Evolutionary conservation across 2,329 filamentous ascomycete genomes (phyloP), one percentile per base, ranked within the genome.

Genomic region (Fusarium citri): DNA sequence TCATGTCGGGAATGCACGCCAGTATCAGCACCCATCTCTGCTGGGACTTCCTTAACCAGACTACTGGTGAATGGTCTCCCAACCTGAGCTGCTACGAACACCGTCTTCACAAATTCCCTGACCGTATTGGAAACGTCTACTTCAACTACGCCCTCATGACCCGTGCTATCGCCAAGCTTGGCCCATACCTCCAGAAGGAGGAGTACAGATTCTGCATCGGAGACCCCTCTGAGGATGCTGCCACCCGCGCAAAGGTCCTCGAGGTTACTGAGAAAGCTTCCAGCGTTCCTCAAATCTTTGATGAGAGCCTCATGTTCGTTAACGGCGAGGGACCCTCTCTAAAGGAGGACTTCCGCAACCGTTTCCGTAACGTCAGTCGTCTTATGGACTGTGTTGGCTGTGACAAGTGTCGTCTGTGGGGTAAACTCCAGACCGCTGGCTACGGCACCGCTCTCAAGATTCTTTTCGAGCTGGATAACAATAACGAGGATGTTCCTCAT

Each of bases 361-460:
- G 96, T 18, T 99, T 99, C 86, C 90, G 96, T 78, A 99, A 99
- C 78, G 93, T 99, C 66, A 97, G 93, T 79, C 90, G 96, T 42
- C 87, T 98, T 70, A 99, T 99, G 96, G 96, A 99, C 80, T 99
- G 96, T 74, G 95, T 98, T 22, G 96, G 96, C 46, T 99, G 96
- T 80, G 96, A 99, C 83, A 99, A 99, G 83, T 99, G 96, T 82
- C 90, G 96, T 11, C 89, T 99, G 4, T 99, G 96, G 96, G 96
- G 96, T 50, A 99, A 99, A 82, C 83, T 99, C 40, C 96, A 99
- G 82, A 97, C 94, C 1, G 92, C 93, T 15, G 96, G 96, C 4
- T 98, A 98, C 78, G 96, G 96, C 51, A 94, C 96, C 1, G 96
- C 96, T 0, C 84, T 99, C 68, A 99, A 99, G 82, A 91, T 99